Evolutionary conservation across 345 rosid species (phyloP).

Genomic region (Salix caprea): DNA sequence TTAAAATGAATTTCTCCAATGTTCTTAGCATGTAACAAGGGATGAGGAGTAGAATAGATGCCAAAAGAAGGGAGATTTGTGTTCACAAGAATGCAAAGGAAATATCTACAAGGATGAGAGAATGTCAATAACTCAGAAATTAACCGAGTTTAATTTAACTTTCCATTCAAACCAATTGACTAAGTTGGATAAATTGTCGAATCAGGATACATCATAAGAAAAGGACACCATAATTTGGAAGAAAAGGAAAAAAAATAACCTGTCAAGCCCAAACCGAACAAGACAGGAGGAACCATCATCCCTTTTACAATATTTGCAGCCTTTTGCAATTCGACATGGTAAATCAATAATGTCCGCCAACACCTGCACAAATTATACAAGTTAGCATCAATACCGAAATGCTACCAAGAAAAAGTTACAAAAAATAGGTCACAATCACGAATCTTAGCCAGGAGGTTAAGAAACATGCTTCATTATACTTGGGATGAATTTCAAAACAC

Average conservation of each 20-base stretch:
- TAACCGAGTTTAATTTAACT: neutral
- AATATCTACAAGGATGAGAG: neutral
- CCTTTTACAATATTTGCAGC: constrained; percentile 87
- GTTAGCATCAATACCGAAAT: neutral
- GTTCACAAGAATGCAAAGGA: neutral
- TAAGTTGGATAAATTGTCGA: neutral
- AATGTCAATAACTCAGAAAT: neutral
- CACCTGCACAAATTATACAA: constrained; percentile 50
- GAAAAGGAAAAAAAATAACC: constrained; percentile 34
- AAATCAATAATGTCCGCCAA: constrained; percentile 87
- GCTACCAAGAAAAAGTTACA: constrained; percentile 1
- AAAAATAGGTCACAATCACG: neutral
- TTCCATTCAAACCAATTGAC: neutral
- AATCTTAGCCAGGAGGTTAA: neutral
- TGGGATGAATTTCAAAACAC: neutral
- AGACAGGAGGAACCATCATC: constrained; percentile 95
- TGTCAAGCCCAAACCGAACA: constrained; percentile 89
- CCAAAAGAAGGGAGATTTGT: no score
- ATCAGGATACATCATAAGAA: neutral
- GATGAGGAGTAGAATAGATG: neutral
- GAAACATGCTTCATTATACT: neutral
- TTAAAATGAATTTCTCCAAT: neutral
- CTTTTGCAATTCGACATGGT: constrained; percentile 98
- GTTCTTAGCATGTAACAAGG: neutral
- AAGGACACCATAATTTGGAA: neutral